Evolutionary conservation across 2,329 filamentous ascomycete species (phyloP), one percentile per base, ranked within the genome.

Genomic region (Trichoderma lentiforme): DNA sequence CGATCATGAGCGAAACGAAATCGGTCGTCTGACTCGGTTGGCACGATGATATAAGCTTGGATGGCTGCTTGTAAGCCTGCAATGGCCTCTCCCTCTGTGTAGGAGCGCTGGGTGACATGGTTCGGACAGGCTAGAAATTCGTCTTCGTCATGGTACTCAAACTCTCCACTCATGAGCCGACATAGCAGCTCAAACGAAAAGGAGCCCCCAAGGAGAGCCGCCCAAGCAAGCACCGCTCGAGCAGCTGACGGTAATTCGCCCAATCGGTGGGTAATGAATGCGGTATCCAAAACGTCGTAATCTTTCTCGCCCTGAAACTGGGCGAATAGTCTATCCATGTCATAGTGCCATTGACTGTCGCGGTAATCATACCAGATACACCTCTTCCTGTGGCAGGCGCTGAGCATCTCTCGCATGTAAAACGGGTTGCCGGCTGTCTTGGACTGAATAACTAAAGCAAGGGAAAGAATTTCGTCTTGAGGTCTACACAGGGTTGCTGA

Each of bases 301-400:
- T 94, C 92, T 72, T 91, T 89, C 63, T 94, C 91, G 57, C 91
- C 90, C 76, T 92, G 89, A 77, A 98, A 97, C 74, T 97, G 91
- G 61, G 92, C 90, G 78, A 97, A 97, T 1, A 98, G 89, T 74
- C 88, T 90, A 80, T 98, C 94, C 12, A 98, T 83, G 77, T 97
- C 92, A 79, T 91, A 98, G 58, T 92, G 87, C 95, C 95, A 98
- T 60, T 88, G 87, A 61, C 90, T 93, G 74, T 92, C 89, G 76
- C 90, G 90, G 86, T 96, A 97, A 73, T 94, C 94, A 80, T 97
- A 98, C 88, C 91, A 97, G 64, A 98, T 92, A 79, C 93, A 97
- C 75, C 91, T 91, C 78, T 93, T 96, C 53, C 93, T 90, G 79
- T 97, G 91, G 79, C 93, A 97, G 3, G 92, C 91, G 77, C 93